Evolutionary conservation across 345 rosid genomes (phyloP).

Genomic region (Psidium friedrichsthalianum): DNA sequence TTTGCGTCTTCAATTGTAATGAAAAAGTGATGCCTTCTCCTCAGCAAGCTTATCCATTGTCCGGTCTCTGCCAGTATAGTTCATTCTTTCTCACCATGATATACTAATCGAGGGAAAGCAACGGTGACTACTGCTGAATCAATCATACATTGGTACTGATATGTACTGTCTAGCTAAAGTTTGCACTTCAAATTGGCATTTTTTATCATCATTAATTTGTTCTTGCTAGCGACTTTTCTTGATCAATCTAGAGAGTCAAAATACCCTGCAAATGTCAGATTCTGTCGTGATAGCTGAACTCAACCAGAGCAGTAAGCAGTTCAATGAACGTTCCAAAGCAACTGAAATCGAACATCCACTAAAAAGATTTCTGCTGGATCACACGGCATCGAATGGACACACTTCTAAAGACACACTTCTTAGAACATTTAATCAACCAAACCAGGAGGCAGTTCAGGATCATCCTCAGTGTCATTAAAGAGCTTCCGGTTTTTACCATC

Average conservation of each 20-base stretch:
- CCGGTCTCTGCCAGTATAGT: not conserved
- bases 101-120: not conserved
- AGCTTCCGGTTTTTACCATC: not conserved
- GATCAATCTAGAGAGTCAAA: not conserved
- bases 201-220: not conserved
- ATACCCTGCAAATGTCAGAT: not conserved
- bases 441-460: constrained; percentile 2
- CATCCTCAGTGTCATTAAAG: not conserved
- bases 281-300: not conserved
- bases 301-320: not conserved
- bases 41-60: not conserved
- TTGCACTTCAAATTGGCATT: not conserved
- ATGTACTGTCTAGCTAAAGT: not conserved
- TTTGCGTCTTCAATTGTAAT: not conserved
- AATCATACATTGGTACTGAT: not conserved
- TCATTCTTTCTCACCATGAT: not conserved
- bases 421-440: not conserved
- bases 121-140: not conserved
- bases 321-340: not conserved
- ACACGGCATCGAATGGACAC: not conserved
- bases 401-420: not conserved
- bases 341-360: not conserved
- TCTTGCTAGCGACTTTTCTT: not conserved
- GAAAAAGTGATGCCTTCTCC: not conserved
- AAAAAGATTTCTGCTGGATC: not conserved